These are phyloP conservation scores for Leishmania gerbilli DNA, from an alignment of 208 protist genomes.

Conservation along the genomic window DNA sequence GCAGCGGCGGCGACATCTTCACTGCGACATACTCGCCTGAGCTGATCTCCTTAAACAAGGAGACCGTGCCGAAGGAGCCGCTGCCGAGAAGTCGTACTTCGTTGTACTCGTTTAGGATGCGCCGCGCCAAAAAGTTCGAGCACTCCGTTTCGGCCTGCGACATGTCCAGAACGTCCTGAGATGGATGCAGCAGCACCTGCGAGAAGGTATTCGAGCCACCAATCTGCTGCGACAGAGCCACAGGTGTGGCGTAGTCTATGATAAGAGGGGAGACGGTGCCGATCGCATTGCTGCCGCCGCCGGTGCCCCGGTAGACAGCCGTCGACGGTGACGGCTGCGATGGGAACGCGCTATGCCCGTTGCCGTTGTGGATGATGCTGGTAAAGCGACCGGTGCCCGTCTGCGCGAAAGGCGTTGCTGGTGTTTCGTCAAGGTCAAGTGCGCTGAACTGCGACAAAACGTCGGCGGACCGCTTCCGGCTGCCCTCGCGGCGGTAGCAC, in stretches of 20 bases:
- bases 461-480: slow-evolving; percentile 61
- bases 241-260: slow-evolving; percentile 36
- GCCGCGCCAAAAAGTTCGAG: slow-evolving; percentile 66
- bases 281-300: slow-evolving; percentile 2
- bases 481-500: slow-evolving; percentile 39
- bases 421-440: slow-evolving; percentile 64
- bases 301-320: background rate
- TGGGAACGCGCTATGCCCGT: slow-evolving; percentile 11
- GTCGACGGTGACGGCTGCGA: slow-evolving; percentile 32
- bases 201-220: slow-evolving; percentile 28
- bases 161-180: slow-evolving; percentile 55
- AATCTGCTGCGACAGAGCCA: slow-evolving; percentile 36
- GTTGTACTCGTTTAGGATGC: slow-evolving; percentile 81
- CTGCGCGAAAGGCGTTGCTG: slow-evolving; percentile 22
- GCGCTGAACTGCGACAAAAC: slow-evolving; percentile 75
- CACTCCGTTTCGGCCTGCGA: slow-evolving; percentile 86
- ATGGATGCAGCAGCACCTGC: slow-evolving; percentile 43
- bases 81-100: slow-evolving; percentile 78
- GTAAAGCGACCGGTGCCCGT: slow-evolving; percentile 12
- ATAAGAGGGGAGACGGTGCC: slow-evolving; percentile 29
- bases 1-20: slow-evolving; percentile 68
- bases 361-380: slow-evolving; percentile 6
- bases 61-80: slow-evolving; percentile 79
- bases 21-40: slow-evolving; percentile 75
- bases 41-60: slow-evolving; percentile 77